Base-by-base conservation (phyloP, 2,329 filamentous ascomycete species). In the Rutstroemia sp. region DNA sequence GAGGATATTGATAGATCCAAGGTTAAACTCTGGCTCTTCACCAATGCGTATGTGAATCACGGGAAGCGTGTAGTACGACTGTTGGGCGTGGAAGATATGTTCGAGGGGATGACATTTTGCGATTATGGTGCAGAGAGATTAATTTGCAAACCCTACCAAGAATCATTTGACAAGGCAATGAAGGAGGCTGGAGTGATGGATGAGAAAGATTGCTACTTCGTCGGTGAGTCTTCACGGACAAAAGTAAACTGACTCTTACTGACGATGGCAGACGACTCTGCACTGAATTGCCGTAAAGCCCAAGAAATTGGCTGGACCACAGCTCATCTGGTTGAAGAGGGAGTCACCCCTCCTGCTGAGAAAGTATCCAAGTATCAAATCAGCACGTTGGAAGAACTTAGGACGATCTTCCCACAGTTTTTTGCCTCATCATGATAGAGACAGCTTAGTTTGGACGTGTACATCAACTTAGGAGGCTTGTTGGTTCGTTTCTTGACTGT, bases 51-150 rank as follows among this genome's bases (percentile, higher is more conserved):
- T 67, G 76, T 95, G 61, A 97, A 79, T 37, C 94, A 99, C 67
- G 94, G 84, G 34, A 85, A 82, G 67, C 76, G 91, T 44, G 94
- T 99, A 0, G 83, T 96, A 12, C 83, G 79, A 58, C 75, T 99
- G 19, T 77, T 99, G 2, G 85, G 81, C 2, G 77, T 99, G 23
- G 91, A 95, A 1, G 89, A 96, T 69, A 74, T 92, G 25, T 99
- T 99, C 68, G 92, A 97, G 61, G 94, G 94, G 7, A 83, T 97
- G 59, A 99, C 94, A 0, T 99, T 84, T 71, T 99, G 95, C 69
- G 89, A 99, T 72, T 99, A 99, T 72, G 79, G 76, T 10, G 73
- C 80, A 16, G 75, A 82, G 44, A 86, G 82, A 5, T 78, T 99
- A 60, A 73, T 95, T 48, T 96, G 94, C 76, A 99, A 99, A 71